Evolutionary conservation across 2,329 filamentous ascomycete genomes (phyloP).

Genomic region (Trichophaea hybrida): DNA sequence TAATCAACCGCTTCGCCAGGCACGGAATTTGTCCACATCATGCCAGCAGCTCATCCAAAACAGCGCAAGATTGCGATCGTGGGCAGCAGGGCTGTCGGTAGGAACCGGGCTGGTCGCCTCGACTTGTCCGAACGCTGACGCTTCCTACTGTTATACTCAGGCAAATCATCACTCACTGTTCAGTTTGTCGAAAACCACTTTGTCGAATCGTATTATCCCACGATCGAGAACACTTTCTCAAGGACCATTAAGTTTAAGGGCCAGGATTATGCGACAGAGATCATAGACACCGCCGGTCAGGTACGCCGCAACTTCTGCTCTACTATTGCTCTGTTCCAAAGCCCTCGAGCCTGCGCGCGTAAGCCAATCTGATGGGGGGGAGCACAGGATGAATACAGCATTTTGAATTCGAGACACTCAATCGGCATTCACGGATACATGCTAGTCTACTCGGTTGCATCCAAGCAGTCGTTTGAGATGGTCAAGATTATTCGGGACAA

Average conservation of each 20-base stretch:
- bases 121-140: not conserved
- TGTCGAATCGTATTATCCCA: slow-evolving; percentile 97
- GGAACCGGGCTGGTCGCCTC: slow-evolving; percentile 27
- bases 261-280: slow-evolving; percentile 89
- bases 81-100: slow-evolving; percentile 82
- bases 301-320: slow-evolving; percentile 35
- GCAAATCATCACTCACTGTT: slow-evolving; percentile 93
- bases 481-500: slow-evolving; percentile 90
- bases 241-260: slow-evolving; percentile 86
- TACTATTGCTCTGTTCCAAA: not conserved
- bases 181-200: slow-evolving; percentile 97
- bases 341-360: not conserved
- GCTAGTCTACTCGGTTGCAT: slow-evolving; percentile 95
- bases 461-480: slow-evolving; percentile 93
- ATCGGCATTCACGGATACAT: slow-evolving; percentile 99
- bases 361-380: not conserved
- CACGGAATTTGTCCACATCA: not conserved
- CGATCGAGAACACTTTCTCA: slow-evolving; percentile 97
- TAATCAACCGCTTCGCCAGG: too few relatives aligned
- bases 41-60: slow-evolving; percentile 47
- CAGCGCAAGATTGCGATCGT: slow-evolving; percentile 94
- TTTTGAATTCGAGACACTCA: slow-evolving; percentile 95
- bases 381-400: slow-evolving; percentile 77
- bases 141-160: slow-evolving; percentile 35
- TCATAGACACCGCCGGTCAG: slow-evolving; percentile 95